phyloP scores from a whole-genome alignment of 1,284 basidiomycete genomes.

The Malassezia equina region DNA sequence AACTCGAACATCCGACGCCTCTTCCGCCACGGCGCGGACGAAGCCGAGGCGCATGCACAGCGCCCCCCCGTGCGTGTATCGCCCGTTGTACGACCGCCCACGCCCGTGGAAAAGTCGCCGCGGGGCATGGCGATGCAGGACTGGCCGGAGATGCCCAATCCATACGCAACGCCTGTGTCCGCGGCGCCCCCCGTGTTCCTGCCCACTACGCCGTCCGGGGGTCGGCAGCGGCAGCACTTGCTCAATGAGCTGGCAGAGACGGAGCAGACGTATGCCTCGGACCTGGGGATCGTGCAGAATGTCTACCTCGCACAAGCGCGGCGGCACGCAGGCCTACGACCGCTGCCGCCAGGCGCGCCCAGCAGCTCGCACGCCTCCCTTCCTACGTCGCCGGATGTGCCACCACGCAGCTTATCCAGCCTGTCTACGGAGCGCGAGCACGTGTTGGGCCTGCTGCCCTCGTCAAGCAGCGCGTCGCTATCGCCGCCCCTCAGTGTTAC shows the following conservation, averaged over 20 bases:
- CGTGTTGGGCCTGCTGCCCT: not conserved
- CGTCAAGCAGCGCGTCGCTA: not conserved
- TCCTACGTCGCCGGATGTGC: not conserved
- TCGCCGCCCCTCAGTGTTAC: slow-evolving; percentile 56
- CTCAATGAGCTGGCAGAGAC: slow-evolving; percentile 61
- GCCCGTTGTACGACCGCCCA: not conserved
- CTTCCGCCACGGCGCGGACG: slow-evolving; percentile 2
- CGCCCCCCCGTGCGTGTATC: not conserved
- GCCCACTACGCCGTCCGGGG: slow-evolving; percentile 19
- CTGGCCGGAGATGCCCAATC: slow-evolving; percentile 9
- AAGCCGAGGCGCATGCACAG: not conserved
- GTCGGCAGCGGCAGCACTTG: slow-evolving; percentile 69
- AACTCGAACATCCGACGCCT: slow-evolving; percentile 9
- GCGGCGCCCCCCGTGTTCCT: not conserved
- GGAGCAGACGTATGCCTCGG: slow-evolving; percentile 75
- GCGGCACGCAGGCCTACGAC: slow-evolving; percentile 31
- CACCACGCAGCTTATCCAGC: not conserved
- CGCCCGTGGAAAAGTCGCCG: not conserved
- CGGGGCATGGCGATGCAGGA: not conserved
- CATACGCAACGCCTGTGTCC: not conserved
- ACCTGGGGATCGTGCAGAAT: slow-evolving; percentile 72
- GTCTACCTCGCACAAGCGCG: slow-evolving; percentile 55
- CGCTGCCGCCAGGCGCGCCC: slow-evolving; percentile 5
- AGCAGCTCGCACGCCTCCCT: not conserved
- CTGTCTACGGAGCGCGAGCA: slow-evolving; percentile 2